Conservation (phyloP, 2,329 filamentous ascomycete species). For the Onygena corvina region DNA sequence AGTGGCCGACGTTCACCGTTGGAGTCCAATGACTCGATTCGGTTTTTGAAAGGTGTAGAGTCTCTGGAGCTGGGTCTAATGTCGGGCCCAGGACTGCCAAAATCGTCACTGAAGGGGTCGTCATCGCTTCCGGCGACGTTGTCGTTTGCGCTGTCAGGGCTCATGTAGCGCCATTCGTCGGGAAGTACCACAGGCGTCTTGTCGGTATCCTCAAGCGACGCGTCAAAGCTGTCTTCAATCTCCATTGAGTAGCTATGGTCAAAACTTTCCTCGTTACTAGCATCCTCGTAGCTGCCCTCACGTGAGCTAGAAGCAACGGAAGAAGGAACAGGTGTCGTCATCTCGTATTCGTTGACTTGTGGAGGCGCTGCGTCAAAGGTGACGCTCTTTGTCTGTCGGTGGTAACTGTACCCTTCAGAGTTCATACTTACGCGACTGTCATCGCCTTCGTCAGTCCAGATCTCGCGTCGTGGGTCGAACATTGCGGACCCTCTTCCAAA, state of each 20-base stretch:
- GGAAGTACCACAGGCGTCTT: constrained; percentile 97
- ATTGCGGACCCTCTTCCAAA: constrained; percentile 47
- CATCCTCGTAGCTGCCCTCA: constrained; percentile 82
- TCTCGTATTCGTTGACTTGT: constrained; percentile 94
- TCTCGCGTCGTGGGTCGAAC: constrained; percentile 56
- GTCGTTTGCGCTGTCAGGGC: constrained; percentile 48
- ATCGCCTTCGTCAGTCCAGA: constrained; percentile 52
- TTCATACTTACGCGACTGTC: constrained; percentile 35
- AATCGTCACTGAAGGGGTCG: constrained; percentile 52
- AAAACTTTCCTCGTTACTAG: constrained; percentile 57
- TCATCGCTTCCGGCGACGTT: constrained; percentile 45
- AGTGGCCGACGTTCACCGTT: constrained; percentile 74
- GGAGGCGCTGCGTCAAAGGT: constrained; percentile 92
- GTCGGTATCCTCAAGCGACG: constrained; percentile 84
- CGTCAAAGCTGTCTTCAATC: constrained; percentile 85
- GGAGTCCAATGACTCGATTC: constrained; percentile 62
- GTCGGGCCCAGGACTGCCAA: constrained; percentile 55
- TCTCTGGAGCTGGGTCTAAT: constrained; percentile 39
- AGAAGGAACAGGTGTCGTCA: constrained; percentile 93
- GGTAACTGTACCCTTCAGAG: constrained; percentile 38
- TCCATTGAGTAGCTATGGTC: constrained; percentile 47
- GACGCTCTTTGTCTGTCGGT: constrained; percentile 88
- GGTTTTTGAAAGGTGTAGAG: constrained; percentile 35
- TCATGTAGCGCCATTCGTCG: constrained; percentile 84
- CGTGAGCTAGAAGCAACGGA: constrained; percentile 80